Evolutionary conservation across 805 yeast species (phyloP).

Genomic region (Zygotorulaspora florentina): DNA sequence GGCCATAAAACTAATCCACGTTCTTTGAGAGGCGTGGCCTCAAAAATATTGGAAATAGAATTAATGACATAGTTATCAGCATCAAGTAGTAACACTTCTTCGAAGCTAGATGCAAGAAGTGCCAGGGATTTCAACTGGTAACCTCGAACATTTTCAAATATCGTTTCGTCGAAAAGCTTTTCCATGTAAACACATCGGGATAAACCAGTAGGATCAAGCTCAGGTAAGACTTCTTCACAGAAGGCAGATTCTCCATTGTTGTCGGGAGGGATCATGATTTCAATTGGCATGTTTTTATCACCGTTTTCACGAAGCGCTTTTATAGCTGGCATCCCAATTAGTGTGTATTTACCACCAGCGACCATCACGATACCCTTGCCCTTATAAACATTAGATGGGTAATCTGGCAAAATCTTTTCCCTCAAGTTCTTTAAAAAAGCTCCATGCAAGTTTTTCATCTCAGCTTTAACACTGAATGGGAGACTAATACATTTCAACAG

Average conservation of each 20-base stretch:
- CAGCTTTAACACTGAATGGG: conserved; percentile 8
- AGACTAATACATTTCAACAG: conserved; percentile 16
- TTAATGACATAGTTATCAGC: conserved; percentile 71
- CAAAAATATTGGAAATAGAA: conserved; percentile 58
- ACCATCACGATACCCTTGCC: conserved; percentile 45
- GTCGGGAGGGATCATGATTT: conserved; percentile 63
- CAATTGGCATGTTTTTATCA: conserved; percentile 63
- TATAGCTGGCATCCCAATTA: conserved; percentile 62
- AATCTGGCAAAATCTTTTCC: conserved; percentile 11
- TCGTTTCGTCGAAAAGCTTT: conserved; percentile 48
- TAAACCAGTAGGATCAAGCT: conserved; percentile 35
- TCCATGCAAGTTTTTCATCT: conserved; percentile 13
- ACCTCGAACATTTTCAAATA: conserved; percentile 47
- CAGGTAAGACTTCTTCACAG: conserved; percentile 57
- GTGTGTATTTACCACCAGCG: conserved; percentile 74
- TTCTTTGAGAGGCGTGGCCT: conserved; percentile 49
- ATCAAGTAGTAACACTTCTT: conserved; percentile 66
- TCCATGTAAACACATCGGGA: conserved; percentile 64
- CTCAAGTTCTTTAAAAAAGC: conserved; percentile 8
- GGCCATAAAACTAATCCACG: conserved; percentile 68
- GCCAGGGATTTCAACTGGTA: conserved; percentile 71
- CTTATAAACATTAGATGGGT: conserved; percentile 35
- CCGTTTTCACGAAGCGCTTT: conserved; percentile 59
- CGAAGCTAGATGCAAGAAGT: conserved; percentile 65
- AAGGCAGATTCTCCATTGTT: conserved; percentile 59